Evolutionary conservation across 768 basidiomycete species (phyloP).

Genomic region (Psilocybe azurescens): DNA sequence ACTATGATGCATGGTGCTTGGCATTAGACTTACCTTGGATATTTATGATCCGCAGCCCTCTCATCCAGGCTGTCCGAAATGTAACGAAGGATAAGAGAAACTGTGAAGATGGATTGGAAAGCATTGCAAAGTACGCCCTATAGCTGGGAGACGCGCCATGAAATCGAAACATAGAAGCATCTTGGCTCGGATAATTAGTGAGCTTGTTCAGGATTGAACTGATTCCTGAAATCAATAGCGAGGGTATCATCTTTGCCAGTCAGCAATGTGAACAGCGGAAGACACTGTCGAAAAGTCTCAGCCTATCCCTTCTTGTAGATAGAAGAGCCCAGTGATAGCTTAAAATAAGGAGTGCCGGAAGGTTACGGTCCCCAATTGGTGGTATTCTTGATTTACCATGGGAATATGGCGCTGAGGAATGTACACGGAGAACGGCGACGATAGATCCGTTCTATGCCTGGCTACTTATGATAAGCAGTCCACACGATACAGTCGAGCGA

Average conservation of each 20-base stretch:
- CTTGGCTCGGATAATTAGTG: background rate
- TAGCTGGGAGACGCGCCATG: background rate
- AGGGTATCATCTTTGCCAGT: background rate
- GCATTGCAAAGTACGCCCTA: background rate
- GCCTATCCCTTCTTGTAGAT: constrained; percentile 3
- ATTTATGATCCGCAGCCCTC: background rate
- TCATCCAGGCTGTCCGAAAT: background rate
- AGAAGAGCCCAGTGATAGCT: constrained; percentile 3
- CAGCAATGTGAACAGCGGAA: background rate
- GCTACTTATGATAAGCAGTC: background rate
- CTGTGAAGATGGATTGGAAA: background rate
- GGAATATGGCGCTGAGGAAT: background rate
- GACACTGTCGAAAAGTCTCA: background rate
- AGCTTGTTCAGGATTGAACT: background rate
- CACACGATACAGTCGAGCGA: background rate
- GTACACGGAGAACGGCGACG: background rate
- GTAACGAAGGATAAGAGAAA: background rate
- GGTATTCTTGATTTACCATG: constrained; percentile 9
- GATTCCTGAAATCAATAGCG: background rate
- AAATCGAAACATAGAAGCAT: background rate
- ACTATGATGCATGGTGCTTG: background rate
- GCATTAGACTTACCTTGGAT: background rate
- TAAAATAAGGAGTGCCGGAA: constrained; percentile 9
- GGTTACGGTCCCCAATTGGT: constrained; percentile 2
- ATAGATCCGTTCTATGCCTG: background rate